Conservation (phyloP, 1,284 basidiomycete species). For the Anthracocystis panici-leucophaei region DNA sequence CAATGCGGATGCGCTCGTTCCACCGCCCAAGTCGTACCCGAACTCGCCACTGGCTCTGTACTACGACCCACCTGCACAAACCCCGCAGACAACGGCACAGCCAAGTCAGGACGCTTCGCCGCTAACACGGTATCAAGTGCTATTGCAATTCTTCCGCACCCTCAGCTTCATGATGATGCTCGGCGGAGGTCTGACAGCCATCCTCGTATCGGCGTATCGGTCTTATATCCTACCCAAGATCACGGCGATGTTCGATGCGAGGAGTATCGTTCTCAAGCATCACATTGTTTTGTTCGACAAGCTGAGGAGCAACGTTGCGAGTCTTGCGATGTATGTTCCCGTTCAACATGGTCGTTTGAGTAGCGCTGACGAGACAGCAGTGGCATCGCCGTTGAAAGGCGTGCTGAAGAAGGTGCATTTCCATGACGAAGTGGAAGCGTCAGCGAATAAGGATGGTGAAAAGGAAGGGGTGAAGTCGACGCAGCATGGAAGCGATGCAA, state of each 20-base stretch:
- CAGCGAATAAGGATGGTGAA: conserved; percentile 14
- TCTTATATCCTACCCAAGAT: conserved; percentile 60
- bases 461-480: conserved; percentile 43
- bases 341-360: conserved; percentile 16
- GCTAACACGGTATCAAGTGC: conserved; percentile 59
- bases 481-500: conserved; percentile 17
- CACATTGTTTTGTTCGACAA: conserved; percentile 55
- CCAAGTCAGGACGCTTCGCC: conserved; percentile 23
- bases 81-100: not conserved
- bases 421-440: conserved; percentile 39
- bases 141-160: conserved; percentile 61
- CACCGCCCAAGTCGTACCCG: conserved; percentile 58
- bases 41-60: conserved; percentile 64
- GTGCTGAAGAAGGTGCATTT: conserved; percentile 61
- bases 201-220: conserved; percentile 57
- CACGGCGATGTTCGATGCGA: conserved; percentile 55
- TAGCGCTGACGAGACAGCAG: conserved; percentile 4
- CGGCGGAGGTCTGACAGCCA: conserved; percentile 58
- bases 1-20: conserved; percentile 25
- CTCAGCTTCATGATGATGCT: conserved; percentile 62
- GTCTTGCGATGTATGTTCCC: conserved; percentile 39
- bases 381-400: conserved; percentile 31
- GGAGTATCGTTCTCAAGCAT: conserved; percentile 53
- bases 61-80: conserved; percentile 32
- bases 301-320: conserved; percentile 30